These are phyloP conservation scores for Alternaria longipes DNA, from an alignment of 2,329 filamentous ascomycete species.

Conservation along the genomic window DNA sequence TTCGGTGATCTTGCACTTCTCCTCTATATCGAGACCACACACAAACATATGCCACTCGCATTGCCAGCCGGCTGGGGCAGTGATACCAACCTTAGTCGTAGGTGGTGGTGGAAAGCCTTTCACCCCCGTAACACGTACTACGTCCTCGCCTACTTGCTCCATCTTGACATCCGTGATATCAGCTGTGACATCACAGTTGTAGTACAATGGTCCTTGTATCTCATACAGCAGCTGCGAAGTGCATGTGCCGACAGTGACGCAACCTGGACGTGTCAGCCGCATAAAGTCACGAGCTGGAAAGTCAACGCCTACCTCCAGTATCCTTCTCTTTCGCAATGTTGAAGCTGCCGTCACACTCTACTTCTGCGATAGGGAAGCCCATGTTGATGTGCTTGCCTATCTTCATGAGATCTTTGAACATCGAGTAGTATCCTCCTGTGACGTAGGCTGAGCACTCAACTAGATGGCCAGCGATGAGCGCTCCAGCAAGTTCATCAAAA, in stretches of 20 bases:
- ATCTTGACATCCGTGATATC: slow-evolving; percentile 36
- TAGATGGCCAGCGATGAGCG: slow-evolving; percentile 54
- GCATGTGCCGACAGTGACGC: slow-evolving; percentile 58
- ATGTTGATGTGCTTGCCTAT: slow-evolving; percentile 48
- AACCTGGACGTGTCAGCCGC: slow-evolving; percentile 15
- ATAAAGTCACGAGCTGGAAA: fast-evolving
- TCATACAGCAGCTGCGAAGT: slow-evolving; percentile 61
- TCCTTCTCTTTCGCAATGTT: slow-evolving; percentile 45
- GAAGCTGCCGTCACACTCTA: slow-evolving; percentile 30
- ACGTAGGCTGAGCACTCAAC: slow-evolving; percentile 53
- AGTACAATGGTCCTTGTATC: slow-evolving; percentile 52
- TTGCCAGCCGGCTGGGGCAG: slow-evolving; percentile 41
- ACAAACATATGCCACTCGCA: slow-evolving; percentile 38
- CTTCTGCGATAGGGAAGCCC: slow-evolving; percentile 37
- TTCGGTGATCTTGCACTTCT: slow-evolving; percentile 37
- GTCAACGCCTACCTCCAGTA: slow-evolving; percentile 36
- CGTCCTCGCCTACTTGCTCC: slow-evolving; percentile 57
- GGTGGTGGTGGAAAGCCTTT: slow-evolving; percentile 57
- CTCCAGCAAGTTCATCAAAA: slow-evolving; percentile 42
- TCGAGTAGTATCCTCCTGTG: slow-evolving; percentile 45
- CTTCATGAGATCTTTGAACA: slow-evolving; percentile 50
- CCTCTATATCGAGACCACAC: slow-evolving; percentile 40
- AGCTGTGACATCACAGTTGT: slow-evolving; percentile 56
- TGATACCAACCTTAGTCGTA: slow-evolving; percentile 57
- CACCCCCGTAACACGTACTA: slow-evolving; percentile 50